A percentile compares a stretch with the other conserved stretches of the same genome.
Evolutionary conservation across 192 early-diverging fungal species (phyloP).

Genomic region (Linnemannia zychae): DNA sequence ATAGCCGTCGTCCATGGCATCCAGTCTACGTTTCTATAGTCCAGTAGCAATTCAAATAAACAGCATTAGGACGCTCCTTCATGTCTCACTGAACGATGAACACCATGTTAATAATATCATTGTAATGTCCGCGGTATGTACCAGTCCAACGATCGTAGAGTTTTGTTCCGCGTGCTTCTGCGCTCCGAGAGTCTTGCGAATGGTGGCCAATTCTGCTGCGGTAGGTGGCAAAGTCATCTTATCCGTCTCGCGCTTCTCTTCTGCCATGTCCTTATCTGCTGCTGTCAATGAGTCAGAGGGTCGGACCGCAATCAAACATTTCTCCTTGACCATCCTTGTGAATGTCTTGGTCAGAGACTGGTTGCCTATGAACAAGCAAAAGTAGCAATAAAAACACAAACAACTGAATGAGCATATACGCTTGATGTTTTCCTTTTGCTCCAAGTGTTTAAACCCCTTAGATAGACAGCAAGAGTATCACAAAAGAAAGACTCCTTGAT

Average conservation of each 20-base stretch:
- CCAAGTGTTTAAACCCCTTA: neutral
- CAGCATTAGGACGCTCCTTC: neutral
- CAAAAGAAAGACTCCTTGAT: slow-evolving; percentile 3
- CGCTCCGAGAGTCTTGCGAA: slow-evolving; percentile 62
- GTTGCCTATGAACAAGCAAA: slow-evolving; percentile 1
- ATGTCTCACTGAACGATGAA: neutral
- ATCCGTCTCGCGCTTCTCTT: slow-evolving; percentile 68
- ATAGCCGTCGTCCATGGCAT: slow-evolving; percentile 11
- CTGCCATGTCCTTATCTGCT: slow-evolving; percentile 71
- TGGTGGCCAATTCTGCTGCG: slow-evolving; percentile 70
- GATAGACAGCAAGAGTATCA: slow-evolving; percentile 10
- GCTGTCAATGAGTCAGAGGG: slow-evolving; percentile 72
- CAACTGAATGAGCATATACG: neutral
- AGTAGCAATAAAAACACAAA: slow-evolving; percentile 7
- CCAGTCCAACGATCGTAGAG: slow-evolving; percentile 65
- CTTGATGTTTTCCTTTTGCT: neutral
- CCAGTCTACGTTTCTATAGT: slow-evolving; percentile 49
- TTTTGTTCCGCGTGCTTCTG: slow-evolving; percentile 62
- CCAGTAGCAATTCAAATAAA: neutral
- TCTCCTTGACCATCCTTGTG: slow-evolving; percentile 70
- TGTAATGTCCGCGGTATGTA: slow-evolving; percentile 14
- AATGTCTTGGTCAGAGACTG: slow-evolving; percentile 52
- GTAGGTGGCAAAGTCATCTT: slow-evolving; percentile 70
- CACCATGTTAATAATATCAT: neutral
- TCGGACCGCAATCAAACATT: slow-evolving; percentile 71